Evolutionary conservation across 805 yeast species (phyloP), one percentile per base, ranked within the genome.

Genomic region (Candida tallmaniae): DNA sequence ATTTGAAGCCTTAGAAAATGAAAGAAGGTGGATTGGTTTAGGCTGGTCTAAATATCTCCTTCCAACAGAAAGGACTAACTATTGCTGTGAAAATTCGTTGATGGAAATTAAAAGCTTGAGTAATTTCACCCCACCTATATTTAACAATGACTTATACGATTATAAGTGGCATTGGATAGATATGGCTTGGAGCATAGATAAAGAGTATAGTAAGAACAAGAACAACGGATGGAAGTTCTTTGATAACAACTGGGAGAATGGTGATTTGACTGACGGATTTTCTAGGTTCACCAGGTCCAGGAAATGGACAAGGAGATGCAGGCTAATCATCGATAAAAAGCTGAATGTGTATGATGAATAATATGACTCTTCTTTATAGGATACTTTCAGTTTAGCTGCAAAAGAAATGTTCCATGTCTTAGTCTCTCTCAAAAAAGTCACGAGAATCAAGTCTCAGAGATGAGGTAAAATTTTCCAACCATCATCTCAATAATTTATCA

Each of bases 131-230:
- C 74, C 76, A 36, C 83, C 82, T 0, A 42, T 49, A 2, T 62
- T 56, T 35, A 59, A 58, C 16, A 55, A 60, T 40, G 65, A 57
- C 39, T 47, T 61, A 10, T 60, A 64, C 18, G 29, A 50, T 4
- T 66, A 68, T 35, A 62, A 56, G 29, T 78, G 83, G 83, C 65
- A 60, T 36, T 78, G 84, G 84, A 38, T 73, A 11, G 83, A 76
- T 32, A 65, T 55, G 10, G 39, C 49, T 2, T 78, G 84, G 84
- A 46, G 49, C 7, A 40, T 73, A 5, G 80, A 75, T 38, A 26
- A 43, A 7, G 66, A 59, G 12, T 65, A 53, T 45, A 62, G 64
- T 35, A 61, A 60, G 28, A 50, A 53, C 4, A 60, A 58, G 33
- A 47, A 49, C 10, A 65, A 63, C 1, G 81, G 80, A 0, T 78